Evolutionary conservation across 768 basidiomycete species (phyloP).

Genomic region (Multifurca ochricompacta): DNA sequence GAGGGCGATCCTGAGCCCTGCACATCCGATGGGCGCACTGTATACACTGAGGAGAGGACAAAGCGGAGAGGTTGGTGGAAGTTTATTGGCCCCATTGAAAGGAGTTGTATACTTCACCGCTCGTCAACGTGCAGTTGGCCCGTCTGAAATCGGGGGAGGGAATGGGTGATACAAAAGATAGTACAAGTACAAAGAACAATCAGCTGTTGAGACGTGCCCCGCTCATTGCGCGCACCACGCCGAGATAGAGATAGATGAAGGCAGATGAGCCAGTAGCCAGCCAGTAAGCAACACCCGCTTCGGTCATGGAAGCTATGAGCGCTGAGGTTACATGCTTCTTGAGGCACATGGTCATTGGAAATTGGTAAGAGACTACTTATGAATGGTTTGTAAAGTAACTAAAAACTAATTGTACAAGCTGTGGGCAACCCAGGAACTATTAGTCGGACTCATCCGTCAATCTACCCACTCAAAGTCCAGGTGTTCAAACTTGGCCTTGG

Average conservation of each 20-base stretch:
- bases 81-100: background rate
- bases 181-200: background rate
- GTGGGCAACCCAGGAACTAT: background rate
- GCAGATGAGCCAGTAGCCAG: no score
- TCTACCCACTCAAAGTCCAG: constrained; percentile 23
- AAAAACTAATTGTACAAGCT: background rate
- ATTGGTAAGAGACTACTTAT: no score
- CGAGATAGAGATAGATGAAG: background rate
- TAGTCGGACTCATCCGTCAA: background rate
- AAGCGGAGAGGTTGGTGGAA: background rate
- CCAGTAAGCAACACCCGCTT: no score
- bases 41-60: background rate
- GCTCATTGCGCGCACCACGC: background rate
- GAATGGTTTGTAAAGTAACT: no score
- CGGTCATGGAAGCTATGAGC: no score
- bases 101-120: background rate
- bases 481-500: constrained; percentile 24
- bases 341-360: no score
- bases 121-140: background rate
- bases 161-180: background rate
- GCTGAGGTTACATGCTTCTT: no score
- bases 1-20: background rate
- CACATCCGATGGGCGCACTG: background rate
- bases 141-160: background rate
- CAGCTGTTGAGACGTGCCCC: background rate